These are phyloP conservation scores for Aspergillus fumigatiaffinis DNA, from an alignment of 2,329 filamentous ascomycete species.

Conservation along the genomic window DNA sequence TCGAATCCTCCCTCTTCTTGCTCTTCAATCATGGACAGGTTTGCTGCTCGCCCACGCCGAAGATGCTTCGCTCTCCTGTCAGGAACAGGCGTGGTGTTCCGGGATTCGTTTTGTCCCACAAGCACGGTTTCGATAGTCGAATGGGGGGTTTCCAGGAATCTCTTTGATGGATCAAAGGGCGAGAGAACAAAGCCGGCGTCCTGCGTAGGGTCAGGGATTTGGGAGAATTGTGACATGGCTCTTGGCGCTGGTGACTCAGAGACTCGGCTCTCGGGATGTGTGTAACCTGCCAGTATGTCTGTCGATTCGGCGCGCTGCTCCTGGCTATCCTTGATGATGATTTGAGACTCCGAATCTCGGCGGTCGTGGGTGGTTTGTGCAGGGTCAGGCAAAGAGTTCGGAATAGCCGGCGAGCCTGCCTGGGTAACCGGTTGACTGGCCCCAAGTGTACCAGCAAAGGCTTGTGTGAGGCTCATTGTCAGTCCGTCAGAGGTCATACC, in stretches of 20 bases:
- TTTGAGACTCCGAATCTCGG: slow-evolving; percentile 59
- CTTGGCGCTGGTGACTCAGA: slow-evolving; percentile 34
- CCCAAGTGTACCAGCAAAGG: slow-evolving; percentile 86
- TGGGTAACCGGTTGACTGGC: slow-evolving; percentile 47
- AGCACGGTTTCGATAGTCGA: slow-evolving; percentile 71
- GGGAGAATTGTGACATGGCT: slow-evolving; percentile 60
- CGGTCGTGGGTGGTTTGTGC: slow-evolving; percentile 56
- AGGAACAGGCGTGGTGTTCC: slow-evolving; percentile 61
- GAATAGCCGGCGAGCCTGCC: slow-evolving; percentile 50
- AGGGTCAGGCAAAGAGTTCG: slow-evolving; percentile 47
- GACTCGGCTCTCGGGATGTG: slow-evolving; percentile 29
- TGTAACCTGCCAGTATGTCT: slow-evolving; percentile 43
- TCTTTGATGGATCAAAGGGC: slow-evolving; percentile 62
- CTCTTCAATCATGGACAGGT: slow-evolving; percentile 46
- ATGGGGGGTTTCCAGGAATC: slow-evolving; percentile 61
- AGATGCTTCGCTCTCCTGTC: slow-evolving; percentile 56
- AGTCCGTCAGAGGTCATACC: slow-evolving; percentile 53
- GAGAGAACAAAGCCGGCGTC: slow-evolving; percentile 72
- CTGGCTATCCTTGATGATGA: slow-evolving; percentile 58
- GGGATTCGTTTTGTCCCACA: slow-evolving; percentile 37
- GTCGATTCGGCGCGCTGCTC: slow-evolving; percentile 38
- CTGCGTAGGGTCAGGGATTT: slow-evolving; percentile 72
- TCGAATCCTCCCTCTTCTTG: slow-evolving; percentile 34
- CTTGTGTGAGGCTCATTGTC: slow-evolving; percentile 73
- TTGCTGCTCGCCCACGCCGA: slow-evolving; percentile 43